Evolutionary conservation across 2,329 filamentous ascomycete species (phyloP).

Genomic region (Penicillium sp.): DNA sequence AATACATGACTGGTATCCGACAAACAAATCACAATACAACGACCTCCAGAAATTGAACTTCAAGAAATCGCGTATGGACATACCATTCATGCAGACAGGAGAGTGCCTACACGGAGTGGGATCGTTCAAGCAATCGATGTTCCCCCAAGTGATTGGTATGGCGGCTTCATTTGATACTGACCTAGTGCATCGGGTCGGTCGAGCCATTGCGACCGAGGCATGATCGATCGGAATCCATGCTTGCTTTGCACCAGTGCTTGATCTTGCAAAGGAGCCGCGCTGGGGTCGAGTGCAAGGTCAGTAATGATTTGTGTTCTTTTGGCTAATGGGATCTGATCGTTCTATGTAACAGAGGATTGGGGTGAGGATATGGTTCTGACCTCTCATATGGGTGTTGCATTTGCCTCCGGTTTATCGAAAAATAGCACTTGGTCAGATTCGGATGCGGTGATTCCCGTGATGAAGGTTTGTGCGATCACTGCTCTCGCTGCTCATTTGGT

Average conservation of each 20-base stretch:
- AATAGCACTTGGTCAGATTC: constrained; percentile 44
- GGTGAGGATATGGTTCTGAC: constrained; percentile 49
- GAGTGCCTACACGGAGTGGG: constrained; percentile 49
- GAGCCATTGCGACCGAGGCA: constrained; percentile 46
- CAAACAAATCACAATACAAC: constrained; percentile 47
- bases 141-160: constrained; percentile 45
- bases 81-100: constrained; percentile 46
- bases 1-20: constrained; percentile 47
- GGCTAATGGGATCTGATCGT: not conserved
- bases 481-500: not conserved
- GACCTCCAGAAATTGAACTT: constrained; percentile 41
- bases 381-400: constrained; percentile 48
- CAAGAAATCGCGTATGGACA: constrained; percentile 38
- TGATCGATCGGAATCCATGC: constrained; percentile 48
- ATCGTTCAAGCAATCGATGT: constrained; percentile 49
- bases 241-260: constrained; percentile 47
- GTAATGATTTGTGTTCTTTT: not conserved
- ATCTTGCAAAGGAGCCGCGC: constrained; percentile 46
- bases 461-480: constrained; percentile 36
- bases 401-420: constrained; percentile 46
- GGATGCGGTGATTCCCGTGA: constrained; percentile 46
- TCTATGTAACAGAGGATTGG: constrained; percentile 40
- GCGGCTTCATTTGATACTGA: constrained; percentile 46
- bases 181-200: constrained; percentile 44
- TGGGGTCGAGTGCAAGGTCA: constrained; percentile 46